Base-by-base conservation (phyloP, 768 basidiomycete species). In the Megacollybia marginata region DNA sequence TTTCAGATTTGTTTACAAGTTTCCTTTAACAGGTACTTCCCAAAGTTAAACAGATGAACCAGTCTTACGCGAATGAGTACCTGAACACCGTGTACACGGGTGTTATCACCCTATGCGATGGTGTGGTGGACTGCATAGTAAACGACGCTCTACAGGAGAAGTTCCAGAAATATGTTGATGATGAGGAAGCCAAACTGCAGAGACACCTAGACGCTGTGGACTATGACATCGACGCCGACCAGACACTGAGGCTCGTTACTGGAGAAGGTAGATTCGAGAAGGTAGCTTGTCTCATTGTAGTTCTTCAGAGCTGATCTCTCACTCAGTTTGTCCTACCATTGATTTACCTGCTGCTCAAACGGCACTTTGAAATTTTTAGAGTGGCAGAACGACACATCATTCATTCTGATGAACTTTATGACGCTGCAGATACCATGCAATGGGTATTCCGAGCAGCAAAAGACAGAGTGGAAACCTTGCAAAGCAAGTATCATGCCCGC, bases 251-350 rank as follows among this genome's bases (percentile, higher is more conserved):
- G 12, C 54, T 68, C 13, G 49, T 68, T 20, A 58, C 55, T 0
- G 69, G 67, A 5, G 58, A 59, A 1, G 66, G 69, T 7, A 53
- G 67, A 20, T 65, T 69, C 16, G 69, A 70, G 53, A 54, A 61
- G 42, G 68, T 67, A 31, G 33, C 62, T 52, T 31, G 0, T 10
- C 44, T 11, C 34, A 23, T 47, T 20, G 16, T 19, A 47, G n/a
- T 32, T 45, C 33, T 42, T 43, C 19, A 33, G 11, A 9, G 19
- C 31, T 56, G 36, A 20, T 51, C 32, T 3, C 0, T 19, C 12
- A 13, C 32, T 15, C 23, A 71, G 69, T 64, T 63, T 47, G 40
- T 69, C 9, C 57, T 69, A 3, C 67, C 69, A 0, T 53, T 71
- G n/a, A 48, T 71, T 1, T 65, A 64, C 47, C 59, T 72, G 1